Evolutionary conservation across 169 alveolate species (phyloP).

Genomic region (Plasmodium gonderi): DNA sequence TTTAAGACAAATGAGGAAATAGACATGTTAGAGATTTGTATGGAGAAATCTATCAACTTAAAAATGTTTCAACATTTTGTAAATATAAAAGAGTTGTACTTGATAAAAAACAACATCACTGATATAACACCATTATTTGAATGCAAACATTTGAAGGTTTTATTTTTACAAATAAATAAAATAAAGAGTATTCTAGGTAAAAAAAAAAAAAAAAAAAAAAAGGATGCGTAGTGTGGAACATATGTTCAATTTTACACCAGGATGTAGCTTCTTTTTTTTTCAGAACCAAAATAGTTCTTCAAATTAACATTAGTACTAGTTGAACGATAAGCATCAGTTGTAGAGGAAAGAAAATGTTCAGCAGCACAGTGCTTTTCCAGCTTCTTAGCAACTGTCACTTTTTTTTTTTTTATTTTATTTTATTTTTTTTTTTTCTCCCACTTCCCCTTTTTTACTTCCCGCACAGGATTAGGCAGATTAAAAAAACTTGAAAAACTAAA

Average conservation of each 20-base stretch:
- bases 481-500: slow-evolving; percentile 43
- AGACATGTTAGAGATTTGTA: slow-evolving; percentile 45
- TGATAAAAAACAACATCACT: slow-evolving; percentile 52
- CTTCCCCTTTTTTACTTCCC: background rate
- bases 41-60: slow-evolving; percentile 60
- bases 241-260: no score
- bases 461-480: slow-evolving; percentile 35
- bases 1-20: slow-evolving; percentile 51
- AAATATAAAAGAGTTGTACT: slow-evolving; percentile 47
- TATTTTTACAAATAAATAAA: slow-evolving; percentile 51
- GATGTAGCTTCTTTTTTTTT: background rate
- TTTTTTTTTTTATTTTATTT: background rate
- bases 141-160: slow-evolving; percentile 12
- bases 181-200: slow-evolving; percentile 55
- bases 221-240: background rate
- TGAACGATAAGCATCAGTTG: no score
- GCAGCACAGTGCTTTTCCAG: no score
- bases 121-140: slow-evolving; percentile 58
- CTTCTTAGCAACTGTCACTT: background rate
- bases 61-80: slow-evolving; percentile 21
- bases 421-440: background rate
- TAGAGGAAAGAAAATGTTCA: no score
- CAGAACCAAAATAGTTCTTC: no score
- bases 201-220: background rate
- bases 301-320: no score